Conservation (phyloP, 192 early-diverging fungal genomes). For the Dissophora globulifera region DNA sequence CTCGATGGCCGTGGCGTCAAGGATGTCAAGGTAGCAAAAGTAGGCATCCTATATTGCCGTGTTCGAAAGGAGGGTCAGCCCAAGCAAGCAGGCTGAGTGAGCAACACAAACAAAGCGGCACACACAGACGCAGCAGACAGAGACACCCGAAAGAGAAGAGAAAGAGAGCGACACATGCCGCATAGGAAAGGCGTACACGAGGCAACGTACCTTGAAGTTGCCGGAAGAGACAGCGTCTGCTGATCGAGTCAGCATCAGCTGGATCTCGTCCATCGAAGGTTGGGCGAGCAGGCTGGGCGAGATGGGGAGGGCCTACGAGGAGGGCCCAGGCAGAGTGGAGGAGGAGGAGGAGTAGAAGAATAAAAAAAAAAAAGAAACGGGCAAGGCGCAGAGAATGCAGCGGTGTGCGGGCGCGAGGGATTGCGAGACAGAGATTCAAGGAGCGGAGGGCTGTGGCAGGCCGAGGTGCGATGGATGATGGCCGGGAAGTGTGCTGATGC, state of each 20-base stretch:
- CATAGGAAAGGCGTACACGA: too few relatives aligned
- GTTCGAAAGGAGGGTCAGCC: background rate
- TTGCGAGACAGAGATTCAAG: too few relatives aligned
- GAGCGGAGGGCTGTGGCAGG: too few relatives aligned
- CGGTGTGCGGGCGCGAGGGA: too few relatives aligned
- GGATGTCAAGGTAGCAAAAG: constrained; percentile 55
- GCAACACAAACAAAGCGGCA: background rate
- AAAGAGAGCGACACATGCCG: too few relatives aligned
- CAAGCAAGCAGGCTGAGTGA: too few relatives aligned
- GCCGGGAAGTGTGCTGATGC: too few relatives aligned
- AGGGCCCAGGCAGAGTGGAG: constrained; percentile 10
- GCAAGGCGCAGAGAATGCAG: too few relatives aligned
- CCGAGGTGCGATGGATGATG: too few relatives aligned
- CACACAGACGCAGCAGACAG: background rate
- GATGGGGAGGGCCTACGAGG: constrained; percentile 11
- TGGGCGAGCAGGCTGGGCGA: background rate
- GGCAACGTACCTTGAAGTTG: constrained; percentile 60
- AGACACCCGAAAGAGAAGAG: background rate
- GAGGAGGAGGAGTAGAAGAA: constrained; percentile 1
- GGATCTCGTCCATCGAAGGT: constrained; percentile 54
- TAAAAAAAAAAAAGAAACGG: background rate
- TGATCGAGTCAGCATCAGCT: constrained; percentile 49
- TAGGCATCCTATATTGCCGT: constrained; percentile 75
- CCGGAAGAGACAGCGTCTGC: constrained; percentile 53
- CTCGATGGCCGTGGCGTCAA: constrained; percentile 55